Conservation (phyloP, 805 yeast genomes). For the Teunomyces kruisii region DNA sequence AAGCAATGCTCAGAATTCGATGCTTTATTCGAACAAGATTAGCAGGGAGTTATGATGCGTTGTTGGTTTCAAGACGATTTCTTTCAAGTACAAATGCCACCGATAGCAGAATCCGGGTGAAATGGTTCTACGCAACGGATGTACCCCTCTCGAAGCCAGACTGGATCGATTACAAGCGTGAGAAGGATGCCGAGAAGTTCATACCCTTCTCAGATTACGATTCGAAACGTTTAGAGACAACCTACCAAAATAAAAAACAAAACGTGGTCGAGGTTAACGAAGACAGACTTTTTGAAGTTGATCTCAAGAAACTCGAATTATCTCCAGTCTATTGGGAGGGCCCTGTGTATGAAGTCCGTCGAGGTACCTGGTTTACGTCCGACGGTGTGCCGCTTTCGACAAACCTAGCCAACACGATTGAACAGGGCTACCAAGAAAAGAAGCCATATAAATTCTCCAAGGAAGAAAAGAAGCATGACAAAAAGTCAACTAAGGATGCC, state of each 20-base stretch:
- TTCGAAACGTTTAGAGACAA: slow-evolving; percentile 57
- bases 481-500: slow-evolving; percentile 13
- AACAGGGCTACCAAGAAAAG: slow-evolving; percentile 47
- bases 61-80: not conserved
- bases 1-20: slow-evolving; percentile 4
- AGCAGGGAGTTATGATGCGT: not conserved
- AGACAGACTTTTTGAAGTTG: slow-evolving; percentile 75
- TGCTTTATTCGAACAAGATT: not conserved
- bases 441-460: slow-evolving; percentile 9
- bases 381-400: slow-evolving; percentile 56
- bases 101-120: slow-evolving; percentile 12
- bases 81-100: not conserved
- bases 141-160: slow-evolving; percentile 68
- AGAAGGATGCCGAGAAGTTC: slow-evolving; percentile 56
- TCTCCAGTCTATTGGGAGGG: slow-evolving; percentile 87
- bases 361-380: slow-evolving; percentile 80
- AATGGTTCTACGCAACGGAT: slow-evolving; percentile 88
- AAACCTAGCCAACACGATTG: slow-evolving; percentile 56
- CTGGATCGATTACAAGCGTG: slow-evolving; percentile 53
- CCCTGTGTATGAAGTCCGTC: slow-evolving; percentile 74
- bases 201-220: slow-evolving; percentile 67
- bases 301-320: slow-evolving; percentile 53
- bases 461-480: slow-evolving; percentile 1
- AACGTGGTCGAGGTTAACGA: slow-evolving; percentile 64
- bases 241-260: slow-evolving; percentile 28